Evolutionary conservation across 2,329 filamentous ascomycete species (phyloP), one percentile per base, ranked within the genome.

Genomic region (Apiospora saccharicola): DNA sequence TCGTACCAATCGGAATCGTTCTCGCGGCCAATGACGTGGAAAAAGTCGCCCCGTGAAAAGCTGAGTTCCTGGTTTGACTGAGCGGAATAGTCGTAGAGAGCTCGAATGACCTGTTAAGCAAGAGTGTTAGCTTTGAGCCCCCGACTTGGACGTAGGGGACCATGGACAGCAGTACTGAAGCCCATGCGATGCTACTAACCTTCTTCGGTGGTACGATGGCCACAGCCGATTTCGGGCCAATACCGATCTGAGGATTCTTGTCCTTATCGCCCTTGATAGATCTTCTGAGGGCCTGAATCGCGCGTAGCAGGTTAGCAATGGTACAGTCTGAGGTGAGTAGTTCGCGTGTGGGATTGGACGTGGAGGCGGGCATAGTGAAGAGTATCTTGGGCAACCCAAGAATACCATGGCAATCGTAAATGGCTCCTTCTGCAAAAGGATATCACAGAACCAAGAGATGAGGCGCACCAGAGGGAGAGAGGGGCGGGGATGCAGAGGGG

Each of bases 1-100:
- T 98, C 96, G 88, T 98, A 99, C 96, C 96, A 99, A 81, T 98
- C 94, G 53, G 87, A 85, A 81, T 98, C 96, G 86, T 98, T 92
- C 85, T 98, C 96, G 82, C 96, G 93, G 79, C 94, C 94, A 82
- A 98, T 96, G 75, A 99, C 96, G 86, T 98, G 96, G 82, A 99
- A 96, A 83, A 98, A 99, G 82, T 99, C 96, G 80, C 96, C 96
- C 81, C 94, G 93, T 76, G 92, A 94, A 84, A 99, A 99, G 81
- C 93, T 92, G 78, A 99, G 88, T 85, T 98, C 92, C 81, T 96
- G 92, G 70, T 85, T 85, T 73, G 91, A 90, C 79, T 92, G 89
- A 73, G 95, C 93, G 79, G 92, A 89, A 85, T 97, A 97, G 83
- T 97, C 94, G 88, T 97, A 98, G 73, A 98, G 92, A 43, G 96